Conservation (phyloP, 2,329 filamentous ascomycete species). For the Aplosporella prunicola region DNA sequence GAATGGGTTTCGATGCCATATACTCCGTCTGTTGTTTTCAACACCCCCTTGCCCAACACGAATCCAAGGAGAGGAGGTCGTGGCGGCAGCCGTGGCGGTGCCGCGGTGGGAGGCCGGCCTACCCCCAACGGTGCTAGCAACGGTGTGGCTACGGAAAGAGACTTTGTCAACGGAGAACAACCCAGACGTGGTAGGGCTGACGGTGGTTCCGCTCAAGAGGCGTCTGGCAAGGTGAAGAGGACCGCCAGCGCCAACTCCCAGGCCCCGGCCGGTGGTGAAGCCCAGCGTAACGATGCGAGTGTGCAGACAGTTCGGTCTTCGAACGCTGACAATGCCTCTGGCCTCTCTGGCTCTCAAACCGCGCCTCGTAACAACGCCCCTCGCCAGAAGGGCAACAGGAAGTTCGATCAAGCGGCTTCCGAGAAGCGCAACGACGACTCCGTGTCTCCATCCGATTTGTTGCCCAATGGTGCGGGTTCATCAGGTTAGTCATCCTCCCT, state of each 20-base stretch:
- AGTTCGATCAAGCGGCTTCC: constrained; percentile 4
- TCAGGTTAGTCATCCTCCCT: too few species aligned
- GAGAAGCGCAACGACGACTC: constrained; percentile 10
- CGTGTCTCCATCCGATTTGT: constrained; percentile 5
- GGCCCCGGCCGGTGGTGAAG: constrained; percentile 16
- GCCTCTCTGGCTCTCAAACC: constrained; percentile 1
- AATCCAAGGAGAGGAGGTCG: constrained; percentile 32
- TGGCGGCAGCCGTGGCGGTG: constrained; percentile 46
- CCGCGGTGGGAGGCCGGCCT: constrained; percentile 44
- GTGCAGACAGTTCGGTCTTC: constrained; percentile 7
- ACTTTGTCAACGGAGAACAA: constrained; percentile 21
- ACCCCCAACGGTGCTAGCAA: constrained; percentile 23
- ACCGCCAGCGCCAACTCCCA: constrained; percentile 24
- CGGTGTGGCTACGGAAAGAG: constrained; percentile 20
- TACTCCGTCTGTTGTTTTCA: constrained; percentile 76
- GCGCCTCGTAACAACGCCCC: constrained; percentile 4
- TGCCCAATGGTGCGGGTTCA: constrained; percentile 20
- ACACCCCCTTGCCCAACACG: constrained; percentile 61
- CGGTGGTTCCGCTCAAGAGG: constrained; percentile 18
- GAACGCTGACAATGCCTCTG: constrained; percentile 1
- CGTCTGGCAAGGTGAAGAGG: constrained; percentile 26
- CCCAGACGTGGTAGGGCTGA: constrained; percentile 25
- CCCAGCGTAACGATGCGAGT: constrained; percentile 15
- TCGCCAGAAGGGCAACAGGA: constrained; percentile 7
- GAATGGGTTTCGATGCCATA: constrained; percentile 81